Percentiles rank a stretch among this genome's conserved stretches.
Evolutionary conservation across 108 stramenopile genomes (phyloP).

Genomic region (Fragilaria radians): DNA sequence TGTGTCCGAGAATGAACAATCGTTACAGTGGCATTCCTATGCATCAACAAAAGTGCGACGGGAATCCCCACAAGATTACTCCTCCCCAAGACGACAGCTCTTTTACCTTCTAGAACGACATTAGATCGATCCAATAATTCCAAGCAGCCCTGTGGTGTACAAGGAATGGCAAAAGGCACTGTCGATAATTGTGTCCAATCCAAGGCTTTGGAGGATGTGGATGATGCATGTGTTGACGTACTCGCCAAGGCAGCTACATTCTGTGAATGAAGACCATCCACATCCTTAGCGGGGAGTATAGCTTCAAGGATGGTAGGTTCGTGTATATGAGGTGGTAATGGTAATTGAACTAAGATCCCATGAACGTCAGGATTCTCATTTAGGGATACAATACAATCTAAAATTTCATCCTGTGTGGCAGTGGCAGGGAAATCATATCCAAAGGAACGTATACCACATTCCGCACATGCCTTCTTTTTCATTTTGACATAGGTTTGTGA

Average conservation of each 20-base stretch:
- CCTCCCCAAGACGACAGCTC: slow-evolving; percentile 96
- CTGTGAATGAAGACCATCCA: slow-evolving; percentile 92
- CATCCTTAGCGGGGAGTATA: slow-evolving; percentile 84
- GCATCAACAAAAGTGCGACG: slow-evolving; percentile 84
- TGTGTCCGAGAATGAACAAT: slow-evolving; percentile 89
- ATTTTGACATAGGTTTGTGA: slow-evolving; percentile 96
- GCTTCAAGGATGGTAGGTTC: slow-evolving; percentile 70
- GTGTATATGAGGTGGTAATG: slow-evolving; percentile 85
- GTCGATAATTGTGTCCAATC: slow-evolving; percentile 47
- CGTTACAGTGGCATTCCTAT: slow-evolving; percentile 91
- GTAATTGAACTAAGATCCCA: slow-evolving; percentile 97
- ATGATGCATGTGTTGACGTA: slow-evolving; percentile 32
- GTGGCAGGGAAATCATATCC: slow-evolving; percentile 70
- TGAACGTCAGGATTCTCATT: slow-evolving; percentile 82
- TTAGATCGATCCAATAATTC: slow-evolving; percentile 89
- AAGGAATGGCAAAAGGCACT: slow-evolving; percentile 72
- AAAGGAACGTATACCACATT: slow-evolving; percentile 75
- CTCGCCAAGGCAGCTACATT: slow-evolving; percentile 80
- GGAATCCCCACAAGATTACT: slow-evolving; percentile 90
- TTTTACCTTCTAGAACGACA: slow-evolving; percentile 77
- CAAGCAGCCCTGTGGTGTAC: slow-evolving; percentile 90
- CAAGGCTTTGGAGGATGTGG: slow-evolving; percentile 16
- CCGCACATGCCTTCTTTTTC: slow-evolving; percentile 95
- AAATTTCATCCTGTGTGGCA: slow-evolving; percentile 76
- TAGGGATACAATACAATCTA: slow-evolving; percentile 60